A percentile compares a stretch with the other conserved stretches of the same genome.
These are phyloP conservation scores for Uncinocarpus reesii DNA, from an alignment of 2,329 filamentous ascomycete genomes.

Conservation along the genomic window DNA sequence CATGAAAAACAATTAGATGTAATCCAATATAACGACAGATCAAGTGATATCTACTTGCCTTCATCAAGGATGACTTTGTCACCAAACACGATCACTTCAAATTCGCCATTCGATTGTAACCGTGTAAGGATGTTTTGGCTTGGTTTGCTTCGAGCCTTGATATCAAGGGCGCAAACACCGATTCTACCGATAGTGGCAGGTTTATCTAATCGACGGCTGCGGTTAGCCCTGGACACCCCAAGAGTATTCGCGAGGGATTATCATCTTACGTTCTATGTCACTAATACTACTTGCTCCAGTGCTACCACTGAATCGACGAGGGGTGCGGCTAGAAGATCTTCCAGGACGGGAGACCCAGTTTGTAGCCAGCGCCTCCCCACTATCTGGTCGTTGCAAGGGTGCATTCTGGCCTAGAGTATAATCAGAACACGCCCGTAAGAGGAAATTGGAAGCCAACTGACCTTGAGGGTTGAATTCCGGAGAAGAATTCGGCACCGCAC, in stretches of 20 bases:
- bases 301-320: slow-evolving; percentile 70
- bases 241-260: background rate
- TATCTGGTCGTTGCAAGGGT: background rate
- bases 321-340: slow-evolving; percentile 55
- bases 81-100: slow-evolving; percentile 94
- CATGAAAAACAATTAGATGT: slow-evolving; percentile 10
- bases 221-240: background rate
- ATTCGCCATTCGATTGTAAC: slow-evolving; percentile 79
- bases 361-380: slow-evolving; percentile 12
- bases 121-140: slow-evolving; percentile 92
- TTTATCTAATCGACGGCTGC: slow-evolving; percentile 15
- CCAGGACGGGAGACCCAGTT: slow-evolving; percentile 24
- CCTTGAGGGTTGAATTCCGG: slow-evolving; percentile 9
- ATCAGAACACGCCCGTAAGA: background rate
- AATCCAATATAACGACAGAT: background rate
- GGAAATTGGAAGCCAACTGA: background rate
- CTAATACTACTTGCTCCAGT: slow-evolving; percentile 74
- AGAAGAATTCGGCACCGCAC: background rate
- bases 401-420: background rate
- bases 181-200: slow-evolving; percentile 52
- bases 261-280: slow-evolving; percentile 40
- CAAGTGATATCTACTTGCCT: slow-evolving; percentile 38
- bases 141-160: slow-evolving; percentile 93
- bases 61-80: slow-evolving; percentile 98
- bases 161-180: slow-evolving; percentile 87